These are phyloP conservation scores for Trametes cubensis DNA, from an alignment of 768 basidiomycete genomes.

Conservation along the genomic window DNA sequence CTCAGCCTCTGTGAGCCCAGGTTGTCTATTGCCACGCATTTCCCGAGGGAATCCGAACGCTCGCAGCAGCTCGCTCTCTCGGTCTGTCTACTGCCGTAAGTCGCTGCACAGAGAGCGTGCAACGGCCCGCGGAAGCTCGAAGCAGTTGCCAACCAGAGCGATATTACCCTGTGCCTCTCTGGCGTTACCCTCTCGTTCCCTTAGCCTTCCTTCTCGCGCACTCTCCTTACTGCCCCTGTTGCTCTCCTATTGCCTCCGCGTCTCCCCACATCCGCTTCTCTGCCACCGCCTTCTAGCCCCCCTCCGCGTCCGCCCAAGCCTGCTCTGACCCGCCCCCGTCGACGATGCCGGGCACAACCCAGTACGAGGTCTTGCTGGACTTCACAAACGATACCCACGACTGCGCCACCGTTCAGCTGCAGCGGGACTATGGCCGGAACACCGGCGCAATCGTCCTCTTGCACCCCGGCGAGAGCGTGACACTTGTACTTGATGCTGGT, in stretches of 20 bases:
- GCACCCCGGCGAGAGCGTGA: constrained; percentile 63
- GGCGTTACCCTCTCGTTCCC: constrained; percentile 29
- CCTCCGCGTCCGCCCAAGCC: constrained; percentile 20
- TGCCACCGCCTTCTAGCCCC: constrained; percentile 13
- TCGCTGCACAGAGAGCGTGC: constrained; percentile 23
- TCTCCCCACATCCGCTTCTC: constrained; percentile 25
- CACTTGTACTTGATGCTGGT: constrained; percentile 65
- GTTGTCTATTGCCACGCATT: constrained; percentile 7
- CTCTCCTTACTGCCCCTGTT: constrained; percentile 28
- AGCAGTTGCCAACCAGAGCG: constrained; percentile 27
- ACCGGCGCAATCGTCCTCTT: constrained; percentile 57
- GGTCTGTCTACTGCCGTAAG: constrained; percentile 26
- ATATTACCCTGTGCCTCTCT: constrained; percentile 30
- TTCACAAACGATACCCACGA: constrained; percentile 72
- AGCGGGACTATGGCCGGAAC: constrained; percentile 64
- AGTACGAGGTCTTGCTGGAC: constrained; percentile 71
- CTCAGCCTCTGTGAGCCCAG: not conserved
- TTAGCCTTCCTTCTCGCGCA: constrained; percentile 32
- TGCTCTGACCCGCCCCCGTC: constrained; percentile 15
- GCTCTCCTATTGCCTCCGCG: constrained; percentile 23
- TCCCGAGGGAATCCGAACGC: constrained; percentile 3
- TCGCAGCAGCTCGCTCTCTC: constrained; percentile 15
- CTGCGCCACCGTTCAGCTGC: constrained; percentile 62
- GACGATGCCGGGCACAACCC: constrained; percentile 60
- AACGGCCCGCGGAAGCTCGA: constrained; percentile 33